Evolutionary conservation across 164 flowering plant genomes (phyloP), one percentile per base, ranked within the genome.

Genomic region (Vitis riparia): DNA sequence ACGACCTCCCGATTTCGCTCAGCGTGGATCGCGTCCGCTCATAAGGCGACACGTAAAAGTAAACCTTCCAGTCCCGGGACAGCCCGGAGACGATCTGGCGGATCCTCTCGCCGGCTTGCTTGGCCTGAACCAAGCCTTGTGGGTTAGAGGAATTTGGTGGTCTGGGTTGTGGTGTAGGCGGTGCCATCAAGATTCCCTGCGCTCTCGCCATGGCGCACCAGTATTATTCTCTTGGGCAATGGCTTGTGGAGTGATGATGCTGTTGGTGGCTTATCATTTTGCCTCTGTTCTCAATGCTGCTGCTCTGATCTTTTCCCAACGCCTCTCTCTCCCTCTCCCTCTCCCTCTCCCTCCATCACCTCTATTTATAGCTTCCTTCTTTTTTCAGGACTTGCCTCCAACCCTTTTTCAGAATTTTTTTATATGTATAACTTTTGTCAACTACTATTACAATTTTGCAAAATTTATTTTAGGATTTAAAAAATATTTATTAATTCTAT

Each of bases 41-140:
- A 64, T 95, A 91, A 0, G 99, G 99, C 1, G 99, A 95, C 2
- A 91, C 99, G 70, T 93, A 93, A 83, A 91, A 95, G 85, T 90
- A 88, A 10, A 83, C 91, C 71, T 85, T 84, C 90, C 89, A 91
- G 32, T 78, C 63, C 9, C 55, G 15, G 9, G 55, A 15, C 1
- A 13, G 27, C 72, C 44, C 79, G 14, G 86, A 79, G 30, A 91
- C 64, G 5, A 88, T 58, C 5, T 51, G 32, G 7, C 71, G 76
- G 70, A 93, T 85, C 37, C 19, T 69, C 16, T 68, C 64, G 0
- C 97, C 99, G 62, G 92, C 89, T 12, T 47, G 50, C n/a, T 72
- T 73, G 64, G 93, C 90, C 74, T 95, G 99, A 12, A 60, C 53
- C 7, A 75, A 47, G 14, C 99, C 98, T 3, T 56, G 63, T 0